Base-by-base conservation (phyloP, 2,329 filamentous ascomycete genomes). In the Claviceps purpurea region DNA sequence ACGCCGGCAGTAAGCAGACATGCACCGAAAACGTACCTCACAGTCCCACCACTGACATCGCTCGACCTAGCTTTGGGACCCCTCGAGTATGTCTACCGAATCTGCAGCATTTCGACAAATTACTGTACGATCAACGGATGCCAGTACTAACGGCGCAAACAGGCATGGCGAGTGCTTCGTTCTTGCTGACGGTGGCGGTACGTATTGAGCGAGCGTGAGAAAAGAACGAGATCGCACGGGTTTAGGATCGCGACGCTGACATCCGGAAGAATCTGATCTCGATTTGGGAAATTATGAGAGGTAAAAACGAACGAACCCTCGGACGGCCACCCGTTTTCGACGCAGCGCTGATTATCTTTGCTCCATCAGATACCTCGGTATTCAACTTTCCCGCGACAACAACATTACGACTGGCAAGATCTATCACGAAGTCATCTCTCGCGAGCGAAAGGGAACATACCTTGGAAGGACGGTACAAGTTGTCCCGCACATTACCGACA, bases 321-420 rank as follows among this genome's bases (percentile, higher is more conserved):
- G 7, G 38, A 26, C 22, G 39, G 10, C 47, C 10, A 5, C 47
- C 20, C 20, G 18, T 43, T 24, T 16, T 30, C 48, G 26, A 7
- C n/a, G 20, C 14, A 40, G n/a, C n/a, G 11, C 39, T 50, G 47
- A 47, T 43, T 18, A 11, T 20, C 51, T 30, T 18, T 45, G 16
- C 22, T 26, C 22, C 5, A 47, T 37, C 47, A 65, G 68, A 39
- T 95, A 95, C 65, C 82, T 95, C 51, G 84, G 84, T 62, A 84
- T 91, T 58, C 87, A 84, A 52, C 76, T 97, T 55, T 88, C 82
- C 8, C 77, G 84, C 56, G 89, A 95, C 60, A 89, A 91, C 74
- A 97, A 97, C 70, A 95, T 98, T 69, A 98, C 93, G 3, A 95
- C 91, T 5, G 93, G 93, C 64, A 96, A 97, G 74, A 89, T 97